Evolutionary conservation across 2,329 filamentous ascomycete species (phyloP), one percentile per base, ranked within the genome.

Genomic region (Penicillium sp.): DNA sequence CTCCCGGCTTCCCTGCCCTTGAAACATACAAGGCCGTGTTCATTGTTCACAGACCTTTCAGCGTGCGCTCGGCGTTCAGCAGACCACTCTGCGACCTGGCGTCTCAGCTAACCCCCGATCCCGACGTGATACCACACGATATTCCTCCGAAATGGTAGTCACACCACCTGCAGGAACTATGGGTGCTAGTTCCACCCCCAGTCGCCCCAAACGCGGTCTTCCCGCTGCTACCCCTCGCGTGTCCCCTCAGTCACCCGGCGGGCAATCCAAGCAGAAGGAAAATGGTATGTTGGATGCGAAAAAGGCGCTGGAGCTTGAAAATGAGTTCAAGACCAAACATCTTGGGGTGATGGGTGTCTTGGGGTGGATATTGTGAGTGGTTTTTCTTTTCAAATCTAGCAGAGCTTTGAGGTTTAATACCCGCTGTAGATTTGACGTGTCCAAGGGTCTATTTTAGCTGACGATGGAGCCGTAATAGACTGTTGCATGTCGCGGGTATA

Each of bases 401-500:
- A 13, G 27, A 38, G 38, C 16, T 39, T 44, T 32, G n/a, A 40
- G 38, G 23, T 38, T 13, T 0, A 38, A 46, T 8, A 14, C 18
- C 14, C 18, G 29, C 4, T 30, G 29, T 30, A 14, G 11, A 14
- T 9, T 14, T 29, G 10, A 30, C 29, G 14, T 2, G 18, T 26
- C 19, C 6, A 18, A 44, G 16, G 30, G 41, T 30, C 40, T 35
- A n/a, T 19, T 8, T 18, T 19, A 30, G 27, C 55, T 60, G 35
- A 60, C 55, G 9, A 23, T 14, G 29, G 29, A 43, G 36, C 26
- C n/a, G 13, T 39, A 39, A 34, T 63, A 87, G 84, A 59, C 67
- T 82, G 61, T 81, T 97, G 38, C 94, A 99, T 70, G 79, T 83
- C 42, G 78, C 88, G 34, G 93, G 91, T 56, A 87, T 97, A 65